These are phyloP conservation scores for Purshia tridentata DNA, from an alignment of 306 rosid genomes.

Conservation along the genomic window DNA sequence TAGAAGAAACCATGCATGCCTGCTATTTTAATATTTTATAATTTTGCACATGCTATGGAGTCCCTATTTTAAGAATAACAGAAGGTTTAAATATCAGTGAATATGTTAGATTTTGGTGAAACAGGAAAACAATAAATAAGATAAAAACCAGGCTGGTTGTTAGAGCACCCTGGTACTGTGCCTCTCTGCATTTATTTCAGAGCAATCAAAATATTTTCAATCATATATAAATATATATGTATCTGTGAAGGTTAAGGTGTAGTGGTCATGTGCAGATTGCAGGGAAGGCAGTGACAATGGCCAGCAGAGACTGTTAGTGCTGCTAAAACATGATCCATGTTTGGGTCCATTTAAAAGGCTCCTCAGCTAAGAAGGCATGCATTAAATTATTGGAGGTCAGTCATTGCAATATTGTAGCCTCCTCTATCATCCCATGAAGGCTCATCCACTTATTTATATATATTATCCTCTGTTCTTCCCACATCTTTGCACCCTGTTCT, in stretches of 20 bases:
- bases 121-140: conserved; percentile 1
- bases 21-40: background rate
- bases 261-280: conserved; percentile 57
- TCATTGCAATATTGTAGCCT: background rate
- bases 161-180: conserved; percentile 27
- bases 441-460: conserved; percentile 25
- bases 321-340: conserved; percentile 33
- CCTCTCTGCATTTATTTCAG: conserved; percentile 16
- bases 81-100: background rate
- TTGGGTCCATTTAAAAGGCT: conserved; percentile 28
- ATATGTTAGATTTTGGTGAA: background rate
- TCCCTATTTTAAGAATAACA: background rate
- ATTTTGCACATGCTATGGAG: background rate
- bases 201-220: background rate
- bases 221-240: conserved; percentile 13
- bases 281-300: conserved; percentile 34
- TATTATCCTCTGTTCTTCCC: conserved; percentile 42
- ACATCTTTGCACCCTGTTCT: conserved; percentile 17
- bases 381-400: conserved; percentile 11
- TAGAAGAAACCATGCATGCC: background rate
- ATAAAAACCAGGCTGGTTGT: conserved; percentile 21
- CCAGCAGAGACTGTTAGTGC: conserved; percentile 25
- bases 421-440: conserved; percentile 19
- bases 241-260: conserved; percentile 25
- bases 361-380: conserved; percentile 25